A percentile compares a stretch with the other conserved stretches of the same genome.
These are phyloP conservation scores for Cladobotryum protrusum DNA, from an alignment of 2,329 filamentous ascomycete species.

Conservation along the genomic window DNA sequence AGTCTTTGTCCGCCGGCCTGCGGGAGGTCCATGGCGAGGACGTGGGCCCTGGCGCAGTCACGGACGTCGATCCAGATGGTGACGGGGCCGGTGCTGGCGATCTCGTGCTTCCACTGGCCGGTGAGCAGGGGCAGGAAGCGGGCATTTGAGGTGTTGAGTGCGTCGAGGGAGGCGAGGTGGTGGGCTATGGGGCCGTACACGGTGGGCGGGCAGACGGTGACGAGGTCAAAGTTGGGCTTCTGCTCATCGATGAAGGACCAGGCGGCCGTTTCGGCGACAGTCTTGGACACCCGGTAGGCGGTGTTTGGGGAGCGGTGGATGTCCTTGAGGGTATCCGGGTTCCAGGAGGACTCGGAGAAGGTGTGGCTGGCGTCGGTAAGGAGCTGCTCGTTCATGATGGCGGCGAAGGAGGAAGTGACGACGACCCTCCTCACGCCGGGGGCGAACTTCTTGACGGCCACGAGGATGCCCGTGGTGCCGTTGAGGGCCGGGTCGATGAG, in stretches of 20 bases:
- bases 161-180: constrained; percentile 37
- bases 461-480: constrained; percentile 63
- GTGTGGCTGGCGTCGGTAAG: constrained; percentile 32
- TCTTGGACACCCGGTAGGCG: constrained; percentile 51
- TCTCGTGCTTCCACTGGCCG: constrained; percentile 41
- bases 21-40: constrained; percentile 43
- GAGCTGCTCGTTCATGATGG: constrained; percentile 38
- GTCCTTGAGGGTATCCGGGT: constrained; percentile 44
- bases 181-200: constrained; percentile 49
- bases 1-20: constrained; percentile 45
- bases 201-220: constrained; percentile 49
- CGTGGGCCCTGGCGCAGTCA: constrained; percentile 48
- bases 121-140: constrained; percentile 45
- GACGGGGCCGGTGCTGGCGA: constrained; percentile 36
- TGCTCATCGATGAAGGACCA: constrained; percentile 45
- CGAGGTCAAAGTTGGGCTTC: constrained; percentile 43
- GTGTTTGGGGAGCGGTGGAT: constrained; percentile 32
- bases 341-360: constrained; percentile 48
- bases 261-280: constrained; percentile 45
- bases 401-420: constrained; percentile 51
- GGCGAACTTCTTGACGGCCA: constrained; percentile 56
- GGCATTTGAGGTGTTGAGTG: constrained; percentile 49
- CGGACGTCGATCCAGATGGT: constrained; percentile 51
- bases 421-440: constrained; percentile 65
- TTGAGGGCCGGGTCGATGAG: constrained; percentile 53